A percentile compares a stretch with the other conserved stretches of the same genome.
phyloP scores from a whole-genome alignment of 208 protist genomes.

The Lotmaria passim region DNA sequence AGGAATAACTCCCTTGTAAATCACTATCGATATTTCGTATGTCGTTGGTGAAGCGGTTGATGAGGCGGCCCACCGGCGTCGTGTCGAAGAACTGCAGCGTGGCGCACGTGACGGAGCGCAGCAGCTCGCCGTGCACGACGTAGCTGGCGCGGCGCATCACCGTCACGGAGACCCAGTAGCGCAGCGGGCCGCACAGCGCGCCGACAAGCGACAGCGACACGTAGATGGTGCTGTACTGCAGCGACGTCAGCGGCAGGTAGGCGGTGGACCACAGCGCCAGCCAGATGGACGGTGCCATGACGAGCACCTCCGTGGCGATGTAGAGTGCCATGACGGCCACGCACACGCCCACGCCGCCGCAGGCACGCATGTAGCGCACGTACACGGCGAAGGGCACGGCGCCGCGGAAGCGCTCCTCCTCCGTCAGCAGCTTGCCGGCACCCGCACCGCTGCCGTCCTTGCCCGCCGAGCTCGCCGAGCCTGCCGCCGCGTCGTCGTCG shows the following conservation, averaged over 20 bases:
- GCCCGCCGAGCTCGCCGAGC: not conserved
- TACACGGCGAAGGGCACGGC: slow-evolving; percentile 60
- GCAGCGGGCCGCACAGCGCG: slow-evolving; percentile 32
- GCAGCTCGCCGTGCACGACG: slow-evolving; percentile 47
- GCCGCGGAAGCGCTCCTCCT: slow-evolving; percentile 34
- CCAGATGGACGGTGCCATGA: slow-evolving; percentile 44
- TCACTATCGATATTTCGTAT: slow-evolving; percentile 76
- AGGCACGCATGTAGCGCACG: slow-evolving; percentile 52
- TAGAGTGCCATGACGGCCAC: slow-evolving; percentile 38
- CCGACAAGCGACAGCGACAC: slow-evolving; percentile 26
- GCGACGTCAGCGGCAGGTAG: slow-evolving; percentile 1
- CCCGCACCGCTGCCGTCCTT: not conserved
- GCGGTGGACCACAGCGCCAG: slow-evolving; percentile 69
- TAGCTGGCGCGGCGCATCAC: slow-evolving; percentile 30
- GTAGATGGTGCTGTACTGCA: slow-evolving; percentile 25
- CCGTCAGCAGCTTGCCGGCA: slow-evolving; percentile 11
- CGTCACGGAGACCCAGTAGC: slow-evolving; percentile 28
- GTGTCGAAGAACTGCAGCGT: slow-evolving; percentile 94
- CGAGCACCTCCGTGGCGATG: slow-evolving; percentile 43
- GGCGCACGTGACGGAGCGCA: slow-evolving; percentile 48
- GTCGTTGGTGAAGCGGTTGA: slow-evolving; percentile 95
- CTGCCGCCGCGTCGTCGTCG: not conserved
- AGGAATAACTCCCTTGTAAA: slow-evolving; percentile 33
- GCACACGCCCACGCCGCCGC: slow-evolving; percentile 42
- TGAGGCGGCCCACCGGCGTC: slow-evolving; percentile 90